Evolutionary conservation across 495 filamentous ascomycete genomes (phyloP).

Genomic region (Penicillium flavigenum): DNA sequence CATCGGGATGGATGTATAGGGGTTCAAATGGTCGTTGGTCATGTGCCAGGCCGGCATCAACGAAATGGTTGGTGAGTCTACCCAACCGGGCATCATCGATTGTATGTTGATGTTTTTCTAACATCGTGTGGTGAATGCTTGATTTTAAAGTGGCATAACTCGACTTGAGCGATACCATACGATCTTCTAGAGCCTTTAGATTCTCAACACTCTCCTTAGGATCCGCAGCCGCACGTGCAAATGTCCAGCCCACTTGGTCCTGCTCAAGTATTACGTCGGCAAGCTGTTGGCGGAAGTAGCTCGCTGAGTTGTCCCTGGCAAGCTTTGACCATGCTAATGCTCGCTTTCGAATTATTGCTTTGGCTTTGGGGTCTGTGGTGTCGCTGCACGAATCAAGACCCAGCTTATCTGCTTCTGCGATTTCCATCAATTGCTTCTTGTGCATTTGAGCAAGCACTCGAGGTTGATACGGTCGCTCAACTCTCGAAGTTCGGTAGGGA

Average conservation of each 20-base stretch:
- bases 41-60: constrained; percentile 56
- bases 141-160: constrained; percentile 9
- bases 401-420: constrained; percentile 1
- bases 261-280: constrained; percentile 28
- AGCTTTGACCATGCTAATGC: constrained; percentile 23
- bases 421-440: constrained; percentile 18
- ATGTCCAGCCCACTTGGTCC: constrained; percentile 26
- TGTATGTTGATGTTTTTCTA: constrained; percentile 8
- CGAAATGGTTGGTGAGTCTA: constrained; percentile 22
- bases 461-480: constrained; percentile 21
- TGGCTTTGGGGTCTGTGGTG: not conserved
- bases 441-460: constrained; percentile 20
- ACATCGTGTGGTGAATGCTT: constrained; percentile 23
- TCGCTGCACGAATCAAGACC: not conserved
- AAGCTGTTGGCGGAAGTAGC: constrained; percentile 27
- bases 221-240: constrained; percentile 38
- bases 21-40: constrained; percentile 63
- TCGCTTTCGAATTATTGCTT: constrained; percentile 1
- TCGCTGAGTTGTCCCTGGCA: constrained; percentile 29
- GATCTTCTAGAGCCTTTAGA: constrained; percentile 33
- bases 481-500: constrained; percentile 11
- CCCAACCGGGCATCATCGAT: constrained; percentile 30
- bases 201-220: constrained; percentile 23
- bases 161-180: constrained; percentile 19
- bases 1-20: constrained; percentile 46